Evolutionary conservation across 2,329 filamentous ascomycete species (phyloP), one percentile per base, ranked within the genome.

Genomic region (Xylaria sp.): DNA sequence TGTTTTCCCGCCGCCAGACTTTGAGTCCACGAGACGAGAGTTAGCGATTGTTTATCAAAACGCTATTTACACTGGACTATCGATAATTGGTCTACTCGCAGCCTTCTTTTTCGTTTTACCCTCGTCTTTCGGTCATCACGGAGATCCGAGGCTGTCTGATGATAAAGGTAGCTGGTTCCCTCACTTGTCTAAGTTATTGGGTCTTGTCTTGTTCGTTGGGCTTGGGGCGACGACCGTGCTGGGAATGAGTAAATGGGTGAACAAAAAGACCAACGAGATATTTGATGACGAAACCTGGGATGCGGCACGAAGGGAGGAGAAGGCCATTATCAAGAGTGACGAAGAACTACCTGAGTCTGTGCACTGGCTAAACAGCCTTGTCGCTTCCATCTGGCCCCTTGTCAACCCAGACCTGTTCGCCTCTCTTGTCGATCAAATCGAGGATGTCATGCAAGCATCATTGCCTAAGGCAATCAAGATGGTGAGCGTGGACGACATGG

Each of bases 381-480:
- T 93, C 8, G 82, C 85, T 4, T 87, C 90, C 1, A 84, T 93
- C 5, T 93, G 91, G 91, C 90, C 90, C 0, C 82, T 94, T 34
- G 85, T 93, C 74, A 93, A 93, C 74, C 91, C 91, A 0, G 91
- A 93, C 72, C 83, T 94, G 1, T 93, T 93, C 73, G 84, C 86
- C 0, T 88, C 87, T 39, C 77, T 93, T 1, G 86, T 88, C 0
- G 91, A 93, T 73, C 91, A 87, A 32, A 84, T 94, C 4, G 91
- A 93, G 78, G 91, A 93, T 76, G 89, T 93, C 56, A 93, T 93
- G 91, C 91, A 93, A 79, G 91, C 91, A 2, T 91, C 89, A 9
- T 80, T 93, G 20, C 90, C 91, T 0, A 88, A 85, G 65, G 78
- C 91, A 41, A 84, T 93, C 36, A 87, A 91, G 56, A 93, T 93